These are phyloP conservation scores for Trametopsis cervina DNA, from an alignment of 768 basidiomycete species.

Conservation along the genomic window DNA sequence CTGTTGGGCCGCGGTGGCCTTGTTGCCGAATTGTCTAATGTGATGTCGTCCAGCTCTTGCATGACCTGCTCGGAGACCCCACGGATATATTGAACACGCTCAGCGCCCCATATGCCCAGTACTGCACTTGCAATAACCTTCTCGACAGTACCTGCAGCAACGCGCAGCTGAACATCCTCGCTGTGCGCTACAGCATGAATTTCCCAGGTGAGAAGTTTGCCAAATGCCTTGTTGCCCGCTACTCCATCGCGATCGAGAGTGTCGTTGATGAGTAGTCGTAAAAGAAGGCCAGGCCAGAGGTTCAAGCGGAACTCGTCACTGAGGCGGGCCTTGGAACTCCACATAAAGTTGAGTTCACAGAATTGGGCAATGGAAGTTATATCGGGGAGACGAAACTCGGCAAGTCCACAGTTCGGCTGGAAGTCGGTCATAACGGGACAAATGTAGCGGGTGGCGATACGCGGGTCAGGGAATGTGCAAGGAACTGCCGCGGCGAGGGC, in stretches of 20 bases:
- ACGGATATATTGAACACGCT: too few relatives aligned
- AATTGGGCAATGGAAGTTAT: neutral
- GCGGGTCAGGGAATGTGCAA: slow-evolving; percentile 34
- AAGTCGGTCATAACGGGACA: neutral
- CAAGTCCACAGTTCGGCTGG: neutral
- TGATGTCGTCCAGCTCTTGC: too few relatives aligned
- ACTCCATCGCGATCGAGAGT: neutral
- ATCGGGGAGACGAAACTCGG: neutral
- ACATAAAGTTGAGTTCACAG: slow-evolving; percentile 2
- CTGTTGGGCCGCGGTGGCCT: too few relatives aligned
- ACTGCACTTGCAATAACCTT: neutral
- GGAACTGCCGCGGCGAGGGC: slow-evolving; percentile 1
- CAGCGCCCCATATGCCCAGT: neutral
- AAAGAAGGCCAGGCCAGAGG: slow-evolving; percentile 1
- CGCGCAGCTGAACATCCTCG: neutral
- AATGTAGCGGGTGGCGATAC: neutral
- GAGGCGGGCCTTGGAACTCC: neutral
- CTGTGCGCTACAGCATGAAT: neutral
- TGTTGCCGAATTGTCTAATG: too few relatives aligned
- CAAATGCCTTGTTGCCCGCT: neutral
- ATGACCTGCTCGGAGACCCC: too few relatives aligned
- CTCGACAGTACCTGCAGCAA: neutral
- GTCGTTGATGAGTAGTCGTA: neutral
- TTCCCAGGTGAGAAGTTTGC: neutral
- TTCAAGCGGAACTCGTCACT: slow-evolving; percentile 8